These are phyloP conservation scores for Mucor plumbeus DNA, from an alignment of 371 early-diverging fungal species.

Conservation along the genomic window DNA sequence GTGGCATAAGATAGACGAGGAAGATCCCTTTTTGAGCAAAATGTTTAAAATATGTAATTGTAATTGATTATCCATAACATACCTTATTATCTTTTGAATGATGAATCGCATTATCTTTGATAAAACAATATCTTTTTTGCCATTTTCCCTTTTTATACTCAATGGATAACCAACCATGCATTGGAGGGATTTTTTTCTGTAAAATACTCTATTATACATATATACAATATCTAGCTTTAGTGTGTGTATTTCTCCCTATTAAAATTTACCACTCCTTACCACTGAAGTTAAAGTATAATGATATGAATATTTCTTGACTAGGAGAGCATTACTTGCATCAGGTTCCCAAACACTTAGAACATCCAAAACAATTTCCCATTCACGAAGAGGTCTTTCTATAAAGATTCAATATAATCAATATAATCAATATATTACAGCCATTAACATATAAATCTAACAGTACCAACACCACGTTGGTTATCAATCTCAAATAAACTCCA, in stretches of 20 bases:
- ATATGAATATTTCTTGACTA: constrained; percentile 75
- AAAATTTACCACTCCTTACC: constrained; percentile 34
- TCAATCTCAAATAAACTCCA: constrained; percentile 93
- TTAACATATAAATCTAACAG: constrained; percentile 1
- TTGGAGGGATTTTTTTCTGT: constrained; percentile 47
- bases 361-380: constrained; percentile 88
- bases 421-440: too few species aligned
- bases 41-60: too few species aligned
- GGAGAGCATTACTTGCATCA: constrained; percentile 70
- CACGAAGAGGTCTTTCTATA: constrained; percentile 85
- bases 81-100: constrained; percentile 77
- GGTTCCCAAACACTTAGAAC: constrained; percentile 83
- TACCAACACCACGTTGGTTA: constrained; percentile 76
- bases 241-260: constrained; percentile 21
- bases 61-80: constrained; percentile 1
- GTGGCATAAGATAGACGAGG: constrained; percentile 61
- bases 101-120: constrained; percentile 69
- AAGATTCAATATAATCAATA: not conserved
- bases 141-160: constrained; percentile 81
- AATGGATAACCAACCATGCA: constrained; percentile 70
- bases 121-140: constrained; percentile 72
- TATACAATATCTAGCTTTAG: constrained; percentile 29
- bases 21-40: constrained; percentile 8
- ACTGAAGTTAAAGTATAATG: constrained; percentile 51
- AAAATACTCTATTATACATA: constrained; percentile 41